A percentile compares a stretch with the other conserved stretches of the same genome.
Evolutionary conservation across 75 land plant genomes (phyloP).

Genomic region (Sequoiadendron giganteum): DNA sequence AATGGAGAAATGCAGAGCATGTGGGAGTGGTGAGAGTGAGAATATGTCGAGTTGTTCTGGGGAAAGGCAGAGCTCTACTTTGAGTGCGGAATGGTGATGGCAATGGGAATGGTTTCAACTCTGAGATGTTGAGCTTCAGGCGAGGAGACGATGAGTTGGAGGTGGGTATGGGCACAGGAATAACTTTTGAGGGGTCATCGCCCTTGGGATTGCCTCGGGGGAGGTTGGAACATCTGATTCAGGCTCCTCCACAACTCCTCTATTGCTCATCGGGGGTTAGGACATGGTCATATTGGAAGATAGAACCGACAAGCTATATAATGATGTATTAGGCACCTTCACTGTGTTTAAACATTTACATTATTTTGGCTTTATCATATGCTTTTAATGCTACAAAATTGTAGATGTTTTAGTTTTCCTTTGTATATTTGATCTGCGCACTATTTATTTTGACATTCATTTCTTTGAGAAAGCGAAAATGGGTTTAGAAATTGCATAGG

Average conservation of each 20-base stretch:
- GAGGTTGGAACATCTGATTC: neutral
- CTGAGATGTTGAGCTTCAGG: neutral
- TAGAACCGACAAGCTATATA: neutral
- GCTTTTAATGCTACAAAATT: too few species aligned
- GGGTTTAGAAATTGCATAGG: too few species aligned
- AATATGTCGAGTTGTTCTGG: neutral
- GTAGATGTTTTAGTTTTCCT: too few species aligned
- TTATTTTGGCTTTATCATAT: too few species aligned
- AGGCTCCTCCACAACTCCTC: neutral
- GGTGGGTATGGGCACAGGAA: neutral
- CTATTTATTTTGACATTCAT: too few species aligned
- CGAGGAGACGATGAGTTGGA: neutral
- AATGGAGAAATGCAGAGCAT: neutral
- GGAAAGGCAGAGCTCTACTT: neutral
- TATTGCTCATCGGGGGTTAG: neutral
- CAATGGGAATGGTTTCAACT: neutral
- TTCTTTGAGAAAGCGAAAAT: too few species aligned
- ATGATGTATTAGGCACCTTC: neutral
- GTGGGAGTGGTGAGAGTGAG: neutral
- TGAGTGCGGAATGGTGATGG: neutral
- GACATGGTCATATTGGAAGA: slow-evolving; percentile 9
- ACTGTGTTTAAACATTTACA: too few species aligned
- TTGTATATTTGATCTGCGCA: too few species aligned
- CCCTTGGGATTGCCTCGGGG: neutral
- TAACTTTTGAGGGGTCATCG: neutral